Evolutionary conservation across 78 protist genomes (phyloP).

Genomic region (Pigoraptor vietnamica): DNA sequence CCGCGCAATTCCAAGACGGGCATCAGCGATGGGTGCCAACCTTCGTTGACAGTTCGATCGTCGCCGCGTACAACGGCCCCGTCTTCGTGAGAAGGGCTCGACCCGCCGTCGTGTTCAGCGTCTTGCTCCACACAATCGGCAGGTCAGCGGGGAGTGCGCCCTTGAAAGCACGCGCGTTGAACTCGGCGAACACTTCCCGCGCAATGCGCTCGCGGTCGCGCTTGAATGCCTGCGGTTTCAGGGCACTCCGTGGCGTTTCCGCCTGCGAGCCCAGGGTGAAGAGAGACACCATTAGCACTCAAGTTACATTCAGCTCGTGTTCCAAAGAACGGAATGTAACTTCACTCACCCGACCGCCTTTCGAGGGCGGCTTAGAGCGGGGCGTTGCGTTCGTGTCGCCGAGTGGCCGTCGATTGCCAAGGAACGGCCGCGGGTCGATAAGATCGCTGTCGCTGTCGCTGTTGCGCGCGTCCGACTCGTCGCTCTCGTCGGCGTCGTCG

Average conservation of each 20-base stretch:
- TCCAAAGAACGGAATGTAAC: too few species aligned
- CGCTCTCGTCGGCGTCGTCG: too few species aligned
- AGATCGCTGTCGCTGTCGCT: not conserved
- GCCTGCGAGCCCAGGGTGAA: too few species aligned
- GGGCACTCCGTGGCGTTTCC: too few species aligned
- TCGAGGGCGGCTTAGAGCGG: too few species aligned
- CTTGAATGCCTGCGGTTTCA: not conserved
- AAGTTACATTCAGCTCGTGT: too few species aligned
- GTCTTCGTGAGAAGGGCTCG: not conserved
- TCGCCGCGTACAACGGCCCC: not conserved
- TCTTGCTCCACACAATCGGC: not conserved
- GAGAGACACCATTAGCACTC: too few species aligned
- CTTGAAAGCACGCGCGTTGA: not conserved
- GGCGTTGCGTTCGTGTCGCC: not conserved
- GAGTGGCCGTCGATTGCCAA: not conserved
- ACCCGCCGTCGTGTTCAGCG: slow-evolving; percentile 12
- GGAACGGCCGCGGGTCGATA: not conserved
- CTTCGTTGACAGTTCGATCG: slow-evolving; percentile 12
- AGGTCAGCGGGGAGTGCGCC: not conserved
- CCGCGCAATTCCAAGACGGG: too few species aligned
- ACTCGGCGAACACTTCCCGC: not conserved
- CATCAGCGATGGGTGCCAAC: too few species aligned
- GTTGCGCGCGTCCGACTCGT: too few species aligned
- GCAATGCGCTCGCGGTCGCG: not conserved
- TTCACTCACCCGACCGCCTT: too few species aligned